Percentiles rank a stretch among this genome's conserved stretches.
Conservation (phyloP, 148 eudicot genomes). For the Dysphania ambrosioides region DNA sequence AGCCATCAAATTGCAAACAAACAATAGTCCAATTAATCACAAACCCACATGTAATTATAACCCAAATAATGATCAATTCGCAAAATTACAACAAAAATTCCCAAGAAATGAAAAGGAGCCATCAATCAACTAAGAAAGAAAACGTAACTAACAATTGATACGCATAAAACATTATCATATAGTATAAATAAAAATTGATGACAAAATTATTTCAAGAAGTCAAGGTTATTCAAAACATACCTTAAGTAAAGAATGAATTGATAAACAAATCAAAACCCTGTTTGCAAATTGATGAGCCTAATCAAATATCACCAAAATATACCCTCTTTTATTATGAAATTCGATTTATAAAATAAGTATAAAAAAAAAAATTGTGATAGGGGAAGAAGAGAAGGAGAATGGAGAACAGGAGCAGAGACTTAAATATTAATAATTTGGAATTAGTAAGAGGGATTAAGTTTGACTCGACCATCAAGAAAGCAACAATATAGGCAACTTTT, state of each 20-base stretch:
- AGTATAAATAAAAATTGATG: background rate
- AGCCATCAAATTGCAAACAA: too few species aligned
- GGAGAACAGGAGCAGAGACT: background rate
- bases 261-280: background rate
- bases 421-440: too few species aligned
- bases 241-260: slow-evolving; percentile 14
- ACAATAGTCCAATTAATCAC: too few species aligned
- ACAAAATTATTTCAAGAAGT: too few species aligned
- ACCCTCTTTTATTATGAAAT: slow-evolving; percentile 10
- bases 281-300: slow-evolving; percentile 6
- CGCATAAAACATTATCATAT: background rate
- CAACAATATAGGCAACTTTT: too few species aligned
- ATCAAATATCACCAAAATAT: slow-evolving; percentile 14
- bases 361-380: background rate
- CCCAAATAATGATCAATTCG: too few species aligned
- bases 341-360: slow-evolving; percentile 3
- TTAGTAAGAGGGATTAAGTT: slow-evolving; percentile 12
- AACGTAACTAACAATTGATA: background rate
- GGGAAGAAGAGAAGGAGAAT: background rate
- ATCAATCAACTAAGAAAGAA: too few species aligned
- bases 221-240: slow-evolving; percentile 5
- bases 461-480: slow-evolving; percentile 33
- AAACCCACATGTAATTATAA: too few species aligned
- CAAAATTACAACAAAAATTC: too few species aligned
- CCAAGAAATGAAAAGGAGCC: too few species aligned